Base-by-base conservation (phyloP, 1,284 basidiomycete genomes). In the Veloboletus limbatus region DNA sequence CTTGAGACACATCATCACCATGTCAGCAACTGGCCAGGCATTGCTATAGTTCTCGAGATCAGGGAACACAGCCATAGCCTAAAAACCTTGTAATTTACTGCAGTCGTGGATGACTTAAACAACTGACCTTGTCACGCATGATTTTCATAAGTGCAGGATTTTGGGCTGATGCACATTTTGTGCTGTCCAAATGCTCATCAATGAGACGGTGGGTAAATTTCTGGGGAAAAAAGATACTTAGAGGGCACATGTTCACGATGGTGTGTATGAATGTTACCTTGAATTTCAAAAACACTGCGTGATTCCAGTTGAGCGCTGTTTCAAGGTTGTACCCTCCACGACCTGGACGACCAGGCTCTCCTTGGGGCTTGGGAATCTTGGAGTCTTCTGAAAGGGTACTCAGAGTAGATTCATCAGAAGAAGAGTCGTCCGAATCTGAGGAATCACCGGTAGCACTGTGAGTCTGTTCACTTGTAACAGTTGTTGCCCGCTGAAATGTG, bases 321-420 rank as follows among this genome's bases (percentile, higher is more conserved):
- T 46, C 18, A 6, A 49, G 48, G 4, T 26, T 51, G 17, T 51
- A 48, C 0, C 42, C 49, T 3, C 47, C 47, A 3, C n/a, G 8
- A 10, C 47, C 47, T n/a, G 38, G 42, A 16, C 28, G n/a, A 7
- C 47, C 49, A 20, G 38, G 41, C 22, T 49, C 47, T 4, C 47
- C 47, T 6, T 18, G 25, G 31, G 49, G 49, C 21, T 49, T 52
- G 11, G 22, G 42, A 4, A 48, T 51, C 21, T 26, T 50, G 1
- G 46, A 27, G 25, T 26, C 16, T 8, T 50, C 48, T 13, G 40
- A 43, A 7, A 26, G n/a, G n/a, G n/a, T n/a, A n/a, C n/a, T n/a
- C n/a, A n/a, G n/a, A n/a, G n/a, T n/a, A n/a, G n/a, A n/a, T n/a
- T n/a, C n/a, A n/a, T n/a, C n/a, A n/a, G n/a, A n/a, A n/a, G n/a